Conservation (phyloP, 176 grass and related monocot genomes). For the Musa schizocarpa region DNA sequence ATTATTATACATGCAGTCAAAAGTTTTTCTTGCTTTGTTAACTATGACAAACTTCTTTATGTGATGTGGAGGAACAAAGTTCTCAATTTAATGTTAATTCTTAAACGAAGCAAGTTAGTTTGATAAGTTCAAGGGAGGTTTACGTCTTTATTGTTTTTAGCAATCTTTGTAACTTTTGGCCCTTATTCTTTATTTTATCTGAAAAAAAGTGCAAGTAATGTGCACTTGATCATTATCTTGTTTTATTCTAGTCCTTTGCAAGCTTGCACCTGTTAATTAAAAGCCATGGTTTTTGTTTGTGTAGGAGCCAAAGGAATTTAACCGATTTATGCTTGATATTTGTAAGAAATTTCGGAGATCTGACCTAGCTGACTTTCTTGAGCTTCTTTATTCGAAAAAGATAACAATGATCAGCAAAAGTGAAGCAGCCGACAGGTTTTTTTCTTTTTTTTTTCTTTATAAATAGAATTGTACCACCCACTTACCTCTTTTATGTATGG, state of each 20-base stretch:
- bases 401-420: conserved; percentile 70
- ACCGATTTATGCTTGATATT: conserved; percentile 42
- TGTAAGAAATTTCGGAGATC: conserved; percentile 34
- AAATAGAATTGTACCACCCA: neutral
- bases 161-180: too few species aligned
- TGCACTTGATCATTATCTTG: too few species aligned
- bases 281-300: neutral
- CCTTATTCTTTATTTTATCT: too few species aligned
- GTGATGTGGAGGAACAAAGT: too few species aligned
- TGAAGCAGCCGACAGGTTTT: conserved; percentile 86
- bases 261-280: neutral
- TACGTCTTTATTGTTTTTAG: too few species aligned
- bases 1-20: too few species aligned
- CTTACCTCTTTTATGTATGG: neutral
- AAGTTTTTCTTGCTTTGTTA: too few species aligned
- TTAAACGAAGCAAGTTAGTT: too few species aligned
- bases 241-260: neutral
- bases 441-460: neutral
- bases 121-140: too few species aligned
- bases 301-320: conserved; percentile 86
- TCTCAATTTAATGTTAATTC: too few species aligned
- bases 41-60: too few species aligned
- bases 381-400: conserved; percentile 51
- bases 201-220: too few species aligned
- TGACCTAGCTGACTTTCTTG: conserved; percentile 46